Evolutionary conservation across 2,329 filamentous ascomycete genomes (phyloP), one percentile per base, ranked within the genome.

Genomic region (Uncinocarpus reesii): DNA sequence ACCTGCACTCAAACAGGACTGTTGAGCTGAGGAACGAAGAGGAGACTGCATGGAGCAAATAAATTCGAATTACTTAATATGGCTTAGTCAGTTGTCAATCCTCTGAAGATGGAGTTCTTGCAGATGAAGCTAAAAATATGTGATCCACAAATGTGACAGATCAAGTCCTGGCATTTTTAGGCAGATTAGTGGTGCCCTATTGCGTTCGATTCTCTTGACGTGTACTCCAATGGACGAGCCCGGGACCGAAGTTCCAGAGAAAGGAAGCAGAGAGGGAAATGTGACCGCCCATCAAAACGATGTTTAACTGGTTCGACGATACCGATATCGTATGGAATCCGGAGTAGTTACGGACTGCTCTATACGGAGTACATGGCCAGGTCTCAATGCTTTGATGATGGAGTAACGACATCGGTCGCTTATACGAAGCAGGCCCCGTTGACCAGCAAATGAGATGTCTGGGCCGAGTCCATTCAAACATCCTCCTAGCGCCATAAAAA

Each of bases 81-180:
- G 18, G 41, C 15, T 35, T 21, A 45, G 28, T 37, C 21, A 44
- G 36, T 16, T 35, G 11, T 11, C 18, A 18, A 45, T 31, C 32
- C 20, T 45, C 36, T 10, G 11, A 11, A 34, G 24, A 16, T 34
- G 45, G 45, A 47, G 24, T 31, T 16, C 34, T 32, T 47, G 44
- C 44, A 31, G 20, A 15, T 11, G 15, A 16, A 21, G 4, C 13
- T n/a, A n/a, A n/a, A 6, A 8, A 29, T 38, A 15, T 31, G 15
- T 37, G 24, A 23, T 40, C 24, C 16, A 18, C 2, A 47, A 47
- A 47, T 47, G 45, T 47, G 45, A 47, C 26, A 23, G 16, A 28
- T 47, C 45, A 24, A 34, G 10, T 47, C 35, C 20, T 40, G 16
- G 18, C 28, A 15, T 2, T 46, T 46, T 46, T 18, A 13, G 43